These are phyloP conservation scores for Zygoascus tannicola DNA, from an alignment of 805 yeast species.

Conservation along the genomic window DNA sequence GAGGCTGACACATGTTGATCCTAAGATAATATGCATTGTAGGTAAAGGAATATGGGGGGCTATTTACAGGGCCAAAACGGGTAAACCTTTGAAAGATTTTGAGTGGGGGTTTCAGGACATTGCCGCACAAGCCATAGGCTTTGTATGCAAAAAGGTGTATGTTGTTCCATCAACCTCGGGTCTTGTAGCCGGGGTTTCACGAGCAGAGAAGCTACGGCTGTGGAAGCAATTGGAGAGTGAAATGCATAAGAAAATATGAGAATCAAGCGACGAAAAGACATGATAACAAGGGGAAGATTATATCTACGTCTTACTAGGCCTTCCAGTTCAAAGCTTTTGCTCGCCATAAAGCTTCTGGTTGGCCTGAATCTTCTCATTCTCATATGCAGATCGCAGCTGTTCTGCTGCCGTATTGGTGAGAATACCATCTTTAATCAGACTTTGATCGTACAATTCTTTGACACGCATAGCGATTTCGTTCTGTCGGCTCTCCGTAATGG, in stretches of 20 bases:
- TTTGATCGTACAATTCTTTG: conserved; percentile 23
- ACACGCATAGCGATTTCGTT: conserved; percentile 19
- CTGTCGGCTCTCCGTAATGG: conserved; percentile 12
- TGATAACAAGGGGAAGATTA: too few relatives aligned
- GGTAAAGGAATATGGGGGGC: conserved; percentile 74
- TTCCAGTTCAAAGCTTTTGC: too few relatives aligned
- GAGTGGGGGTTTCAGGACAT: conserved; percentile 42
- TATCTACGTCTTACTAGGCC: too few relatives aligned
- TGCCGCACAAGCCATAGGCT: conserved; percentile 18
- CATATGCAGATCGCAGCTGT: conserved; percentile 14
- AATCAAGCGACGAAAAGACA: too few relatives aligned
- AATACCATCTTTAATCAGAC: conserved; percentile 17
- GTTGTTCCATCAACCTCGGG: conserved; percentile 73
- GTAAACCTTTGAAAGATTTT: conserved; percentile 32
- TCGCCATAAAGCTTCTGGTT: background rate
- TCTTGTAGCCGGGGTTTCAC: conserved; percentile 44
- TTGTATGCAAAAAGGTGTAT: conserved; percentile 30
- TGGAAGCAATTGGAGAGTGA: conserved; percentile 38
- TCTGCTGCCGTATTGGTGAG: conserved; percentile 13
- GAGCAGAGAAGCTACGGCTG: conserved; percentile 35
- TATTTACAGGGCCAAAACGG: conserved; percentile 33
- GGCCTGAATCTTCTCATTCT: conserved; percentile 6
- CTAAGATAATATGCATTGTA: conserved; percentile 45
- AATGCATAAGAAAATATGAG: conserved; percentile 5
- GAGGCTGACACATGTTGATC: conserved; percentile 34